These are phyloP conservation scores for Starmerella bacillaris DNA, from an alignment of 805 yeast species.

Conservation along the genomic window DNA sequence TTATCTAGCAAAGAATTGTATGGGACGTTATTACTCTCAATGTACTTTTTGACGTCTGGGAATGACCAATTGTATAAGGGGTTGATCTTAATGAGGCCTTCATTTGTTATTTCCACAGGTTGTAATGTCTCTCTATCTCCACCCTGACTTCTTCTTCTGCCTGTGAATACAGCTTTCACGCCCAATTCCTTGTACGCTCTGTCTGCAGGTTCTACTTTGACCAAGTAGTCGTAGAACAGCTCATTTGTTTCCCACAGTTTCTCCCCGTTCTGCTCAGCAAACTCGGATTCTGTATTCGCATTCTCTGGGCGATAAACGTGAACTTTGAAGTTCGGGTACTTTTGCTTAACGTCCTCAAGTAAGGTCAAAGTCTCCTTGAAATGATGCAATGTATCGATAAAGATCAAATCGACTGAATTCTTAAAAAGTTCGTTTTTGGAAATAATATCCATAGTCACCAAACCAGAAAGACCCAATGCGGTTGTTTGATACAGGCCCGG, in stretches of 20 bases:
- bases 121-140: constrained; percentile 57
- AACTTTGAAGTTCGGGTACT: constrained; percentile 38
- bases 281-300: constrained; percentile 40
- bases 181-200: constrained; percentile 58
- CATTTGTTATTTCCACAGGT: constrained; percentile 49
- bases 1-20: constrained; percentile 66
- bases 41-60: constrained; percentile 47
- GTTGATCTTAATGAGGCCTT: constrained; percentile 67
- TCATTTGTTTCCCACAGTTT: constrained; percentile 73
- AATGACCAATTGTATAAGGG: constrained; percentile 78
- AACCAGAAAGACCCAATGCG: constrained; percentile 85
- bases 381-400: constrained; percentile 80
- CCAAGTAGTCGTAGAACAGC: constrained; percentile 61
- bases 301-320: constrained; percentile 53
- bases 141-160: constrained; percentile 80
- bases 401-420: constrained; percentile 51
- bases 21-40: constrained; percentile 57
- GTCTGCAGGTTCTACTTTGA: constrained; percentile 81
- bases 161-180: constrained; percentile 79
- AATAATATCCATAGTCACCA: constrained; percentile 72
- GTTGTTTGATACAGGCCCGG: constrained; percentile 79
- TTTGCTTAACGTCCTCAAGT: constrained; percentile 37
- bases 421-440: constrained; percentile 33
- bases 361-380: constrained; percentile 83
- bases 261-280: constrained; percentile 51